phyloP scores from a whole-genome alignment of 371 early-diverging fungal genomes.

The Mortierella sp. region DNA sequence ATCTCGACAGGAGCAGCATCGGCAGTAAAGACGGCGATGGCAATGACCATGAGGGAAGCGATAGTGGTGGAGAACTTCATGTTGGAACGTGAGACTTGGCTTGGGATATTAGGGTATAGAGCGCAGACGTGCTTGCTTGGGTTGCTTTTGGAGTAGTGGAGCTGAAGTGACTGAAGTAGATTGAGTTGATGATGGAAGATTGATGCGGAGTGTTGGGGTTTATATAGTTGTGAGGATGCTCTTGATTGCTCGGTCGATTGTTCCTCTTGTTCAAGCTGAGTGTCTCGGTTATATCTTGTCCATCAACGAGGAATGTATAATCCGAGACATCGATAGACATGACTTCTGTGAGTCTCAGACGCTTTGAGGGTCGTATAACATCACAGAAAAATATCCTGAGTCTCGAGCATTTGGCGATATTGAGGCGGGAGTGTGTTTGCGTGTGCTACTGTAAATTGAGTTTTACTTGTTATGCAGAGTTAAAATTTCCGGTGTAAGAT shows the following conservation, averaged over 20 bases:
- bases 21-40: not conserved
- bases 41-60: not conserved
- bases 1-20: not conserved
- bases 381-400: not conserved
- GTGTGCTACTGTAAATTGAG: not conserved
- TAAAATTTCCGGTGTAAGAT: not conserved
- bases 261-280: not conserved
- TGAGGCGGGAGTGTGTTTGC: not conserved
- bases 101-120: not conserved
- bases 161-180: not conserved
- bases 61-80: constrained; percentile 15
- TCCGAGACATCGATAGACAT: constrained; percentile 1
- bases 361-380: not conserved
- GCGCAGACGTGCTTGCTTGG: not conserved
- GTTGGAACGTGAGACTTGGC: not conserved
- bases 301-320: not conserved
- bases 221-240: not conserved
- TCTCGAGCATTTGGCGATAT: not conserved
- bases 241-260: not conserved
- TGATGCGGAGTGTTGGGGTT: not conserved
- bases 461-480: not conserved
- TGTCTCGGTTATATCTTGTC: not conserved
- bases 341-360: not conserved
- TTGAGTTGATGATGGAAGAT: not conserved
- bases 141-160: not conserved